These are phyloP conservation scores for Fusarium sp. DNA, from an alignment of 2,329 filamentous ascomycete species.

Conservation along the genomic window DNA sequence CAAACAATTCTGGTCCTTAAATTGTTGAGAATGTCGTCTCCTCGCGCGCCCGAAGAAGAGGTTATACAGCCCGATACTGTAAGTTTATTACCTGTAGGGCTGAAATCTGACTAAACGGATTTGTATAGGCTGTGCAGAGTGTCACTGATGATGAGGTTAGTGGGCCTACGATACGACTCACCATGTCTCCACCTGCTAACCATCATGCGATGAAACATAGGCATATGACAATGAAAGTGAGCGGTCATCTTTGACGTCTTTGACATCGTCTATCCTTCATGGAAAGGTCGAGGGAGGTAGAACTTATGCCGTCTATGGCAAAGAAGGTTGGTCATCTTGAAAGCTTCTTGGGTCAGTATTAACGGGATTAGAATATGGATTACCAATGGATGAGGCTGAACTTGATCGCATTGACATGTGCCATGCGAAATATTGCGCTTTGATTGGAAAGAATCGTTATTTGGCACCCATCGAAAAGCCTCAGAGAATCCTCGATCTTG, in stretches of 20 bases:
- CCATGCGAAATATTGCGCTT: slow-evolving; percentile 52
- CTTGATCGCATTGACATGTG: slow-evolving; percentile 57
- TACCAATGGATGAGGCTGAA: slow-evolving; percentile 57
- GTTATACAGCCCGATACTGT: slow-evolving; percentile 11
- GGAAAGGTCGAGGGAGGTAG: slow-evolving; percentile 49
- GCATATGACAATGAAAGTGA: slow-evolving; percentile 35
- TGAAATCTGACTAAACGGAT: slow-evolving; percentile 1
- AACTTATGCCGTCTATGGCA: slow-evolving; percentile 53
- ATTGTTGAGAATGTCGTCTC: slow-evolving; percentile 5
- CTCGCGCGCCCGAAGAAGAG: slow-evolving; percentile 1
- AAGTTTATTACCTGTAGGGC: not conserved
- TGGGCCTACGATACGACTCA: not conserved
- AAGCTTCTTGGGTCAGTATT: not conserved
- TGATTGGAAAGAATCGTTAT: slow-evolving; percentile 46
- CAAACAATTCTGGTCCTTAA: not conserved
- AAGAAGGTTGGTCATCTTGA: slow-evolving; percentile 46
- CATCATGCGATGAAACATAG: not conserved
- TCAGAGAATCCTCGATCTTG: slow-evolving; percentile 49
- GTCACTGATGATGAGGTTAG: slow-evolving; percentile 39
- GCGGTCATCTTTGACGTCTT: slow-evolving; percentile 40
- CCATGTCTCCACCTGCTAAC: slow-evolving; percentile 16
- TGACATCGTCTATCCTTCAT: slow-evolving; percentile 46
- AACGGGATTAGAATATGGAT: slow-evolving; percentile 51
- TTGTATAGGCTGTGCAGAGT: slow-evolving; percentile 21
- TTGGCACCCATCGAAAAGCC: slow-evolving; percentile 42